Evolutionary conservation across 2,329 filamentous ascomycete species (phyloP), one percentile per base, ranked within the genome.

Genomic region (Aspergillus vadensis): DNA sequence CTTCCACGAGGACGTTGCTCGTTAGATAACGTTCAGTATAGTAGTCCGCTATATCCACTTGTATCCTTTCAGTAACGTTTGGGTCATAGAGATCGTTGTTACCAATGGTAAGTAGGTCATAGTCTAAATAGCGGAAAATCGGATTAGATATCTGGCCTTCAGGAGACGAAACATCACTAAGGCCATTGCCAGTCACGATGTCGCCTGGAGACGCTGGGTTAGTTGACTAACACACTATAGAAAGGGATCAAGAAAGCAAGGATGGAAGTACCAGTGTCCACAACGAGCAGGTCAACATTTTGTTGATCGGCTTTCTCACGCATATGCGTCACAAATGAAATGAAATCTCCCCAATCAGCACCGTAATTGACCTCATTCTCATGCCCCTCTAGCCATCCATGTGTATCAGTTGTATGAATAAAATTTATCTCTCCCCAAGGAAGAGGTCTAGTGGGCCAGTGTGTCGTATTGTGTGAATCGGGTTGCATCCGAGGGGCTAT

Each of bases 311-410:
- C 55, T 10, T 41, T 27, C 7, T 51, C 47, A 19, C 32, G 55
- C 55, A 57, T 57, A 14, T 32, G 44, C 19, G 50, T 38, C 14
- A 57, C 19, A 39, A 57, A 57, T 10, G 55, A 57, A 10, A 41
- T 15, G 25, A 41, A 27, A 25, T 50, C 44, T 2, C 55, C 55
- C 55, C 19, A 51, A 47, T 50, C 55, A 8, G 39, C 53, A 44
- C 53, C 53, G 19, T 55, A 55, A 17, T 57, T n/a, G 3, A 41
- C 43, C 14, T 57, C 44, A 21, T 57, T 57, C 15, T 36, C 7
- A 50, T 57, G 55, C 4, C 47, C 55, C 12, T 57, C 55, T 0
- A 57, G 43, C 32, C 44, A 51, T 32, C 55, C 55, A 21, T 57
- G 55, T 2, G 47, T 30, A 41, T 57, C 55, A 3, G 55, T 50